phyloP scores from a whole-genome alignment of 305 asterid species.

The Fraxinus nigra region DNA sequence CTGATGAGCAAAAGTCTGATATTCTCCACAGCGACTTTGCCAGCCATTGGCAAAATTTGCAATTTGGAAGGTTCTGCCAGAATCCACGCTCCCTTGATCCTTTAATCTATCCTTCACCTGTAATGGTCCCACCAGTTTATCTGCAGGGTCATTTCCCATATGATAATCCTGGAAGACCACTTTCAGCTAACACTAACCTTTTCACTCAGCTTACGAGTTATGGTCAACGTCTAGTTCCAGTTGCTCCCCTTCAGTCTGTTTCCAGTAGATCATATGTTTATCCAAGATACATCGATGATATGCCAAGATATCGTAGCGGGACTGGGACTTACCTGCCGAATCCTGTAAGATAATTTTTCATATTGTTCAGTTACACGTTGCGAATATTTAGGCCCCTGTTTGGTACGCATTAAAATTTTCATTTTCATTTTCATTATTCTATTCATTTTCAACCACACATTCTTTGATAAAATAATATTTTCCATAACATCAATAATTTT shows the following conservation, averaged over 20 bases:
- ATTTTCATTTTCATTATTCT: too few species aligned
- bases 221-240: constrained; percentile 66
- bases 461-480: too few species aligned
- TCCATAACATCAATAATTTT: too few species aligned
- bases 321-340: constrained; percentile 97
- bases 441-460: too few species aligned
- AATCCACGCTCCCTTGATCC: constrained; percentile 58
- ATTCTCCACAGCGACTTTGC: constrained; percentile 86
- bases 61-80: constrained; percentile 87
- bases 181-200: constrained; percentile 53
- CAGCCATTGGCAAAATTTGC: constrained; percentile 90
- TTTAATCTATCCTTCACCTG: constrained; percentile 60
- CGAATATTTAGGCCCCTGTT: neutral
- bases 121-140: constrained; percentile 81
- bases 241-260: constrained; percentile 62
- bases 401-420: too few species aligned
- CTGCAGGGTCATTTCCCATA: constrained; percentile 74
- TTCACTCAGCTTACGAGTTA: constrained; percentile 67
- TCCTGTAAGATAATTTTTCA: constrained; percentile 62
- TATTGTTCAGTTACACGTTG: neutral
- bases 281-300: constrained; percentile 61
- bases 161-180: constrained; percentile 81
- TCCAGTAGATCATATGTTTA: constrained; percentile 60
- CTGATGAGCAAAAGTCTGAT: constrained; percentile 63
- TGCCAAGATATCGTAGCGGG: constrained; percentile 88